Percentiles rank a stretch among this genome's conserved stretches.
These are phyloP conservation scores for Anisodus tanguticus DNA, from an alignment of 257 asterid genomes.

Conservation along the genomic window DNA sequence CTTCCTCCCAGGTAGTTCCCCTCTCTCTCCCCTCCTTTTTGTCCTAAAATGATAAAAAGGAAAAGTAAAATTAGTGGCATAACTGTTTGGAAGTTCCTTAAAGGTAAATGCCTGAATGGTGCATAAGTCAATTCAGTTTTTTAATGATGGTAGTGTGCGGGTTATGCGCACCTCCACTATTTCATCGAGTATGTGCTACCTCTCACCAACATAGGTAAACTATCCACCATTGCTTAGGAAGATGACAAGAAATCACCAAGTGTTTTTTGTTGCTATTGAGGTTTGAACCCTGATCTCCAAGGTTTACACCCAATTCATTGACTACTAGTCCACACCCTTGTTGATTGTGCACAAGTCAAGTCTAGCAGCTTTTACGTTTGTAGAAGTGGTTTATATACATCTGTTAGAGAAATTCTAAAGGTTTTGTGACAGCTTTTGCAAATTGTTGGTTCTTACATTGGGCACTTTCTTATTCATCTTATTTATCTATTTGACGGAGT, in stretches of 20 bases:
- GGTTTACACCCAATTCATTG: conserved; percentile 1
- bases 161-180: neutral
- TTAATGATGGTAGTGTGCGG: neutral
- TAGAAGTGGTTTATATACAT: conserved; percentile 10
- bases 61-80: neutral
- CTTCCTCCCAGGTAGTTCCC: conserved; percentile 67
- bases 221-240: neutral
- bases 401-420: neutral
- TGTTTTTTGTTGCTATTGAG: neutral
- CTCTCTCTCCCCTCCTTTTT: neutral
- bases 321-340: neutral
- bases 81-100: conserved; percentile 10
- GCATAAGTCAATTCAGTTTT: neutral
- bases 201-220: conserved; percentile 2
- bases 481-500: neutral
- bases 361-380: neutral
- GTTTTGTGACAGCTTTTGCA: neutral
- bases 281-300: neutral
- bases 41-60: neutral
- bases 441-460: conserved; percentile 5
- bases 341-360: conserved; percentile 15
- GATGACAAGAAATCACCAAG: conserved; percentile 16
- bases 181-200: neutral
- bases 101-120: conserved; percentile 5
- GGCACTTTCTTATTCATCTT: neutral